Conservation (phyloP, 2,329 filamentous ascomycete genomes). For the Penicillium sp. region DNA sequence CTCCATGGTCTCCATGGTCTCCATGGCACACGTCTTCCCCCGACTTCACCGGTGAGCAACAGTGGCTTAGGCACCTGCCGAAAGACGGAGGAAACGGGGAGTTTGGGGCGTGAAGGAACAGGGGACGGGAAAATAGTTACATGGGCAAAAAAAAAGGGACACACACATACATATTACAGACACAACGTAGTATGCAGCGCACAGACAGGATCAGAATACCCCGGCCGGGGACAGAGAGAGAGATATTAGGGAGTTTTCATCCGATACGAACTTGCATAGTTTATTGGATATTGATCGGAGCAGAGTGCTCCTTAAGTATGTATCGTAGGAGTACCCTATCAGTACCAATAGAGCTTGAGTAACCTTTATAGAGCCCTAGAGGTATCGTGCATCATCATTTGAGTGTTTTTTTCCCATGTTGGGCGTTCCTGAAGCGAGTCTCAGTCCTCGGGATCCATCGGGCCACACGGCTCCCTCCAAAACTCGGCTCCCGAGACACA, state of each 20-base stretch:
- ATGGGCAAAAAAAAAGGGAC: background rate
- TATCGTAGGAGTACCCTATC: background rate
- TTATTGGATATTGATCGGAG: background rate
- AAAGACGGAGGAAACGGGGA: conserved; percentile 14
- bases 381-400: background rate
- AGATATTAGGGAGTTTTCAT: background rate
- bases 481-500: conserved; percentile 13
- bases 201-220: background rate
- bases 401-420: background rate
- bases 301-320: background rate
- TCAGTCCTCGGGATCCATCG: conserved; percentile 10
- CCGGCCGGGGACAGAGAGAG: background rate
- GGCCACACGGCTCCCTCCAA: conserved; percentile 1
- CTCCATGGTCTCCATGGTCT: conserved; percentile 16
- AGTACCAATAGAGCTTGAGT: too few relatives aligned
- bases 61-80: conserved; percentile 23
- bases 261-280: background rate
- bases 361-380: too few relatives aligned
- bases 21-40: conserved; percentile 27
- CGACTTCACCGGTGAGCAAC: conserved; percentile 37
- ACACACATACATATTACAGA: too few relatives aligned
- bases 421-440: background rate
- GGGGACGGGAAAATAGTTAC: conserved; percentile 15
- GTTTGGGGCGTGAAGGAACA: conserved; percentile 20
- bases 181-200: conserved; percentile 19